Conservation (phyloP, 148 eudicot genomes). For the Dianthus caryophyllus region DNA sequence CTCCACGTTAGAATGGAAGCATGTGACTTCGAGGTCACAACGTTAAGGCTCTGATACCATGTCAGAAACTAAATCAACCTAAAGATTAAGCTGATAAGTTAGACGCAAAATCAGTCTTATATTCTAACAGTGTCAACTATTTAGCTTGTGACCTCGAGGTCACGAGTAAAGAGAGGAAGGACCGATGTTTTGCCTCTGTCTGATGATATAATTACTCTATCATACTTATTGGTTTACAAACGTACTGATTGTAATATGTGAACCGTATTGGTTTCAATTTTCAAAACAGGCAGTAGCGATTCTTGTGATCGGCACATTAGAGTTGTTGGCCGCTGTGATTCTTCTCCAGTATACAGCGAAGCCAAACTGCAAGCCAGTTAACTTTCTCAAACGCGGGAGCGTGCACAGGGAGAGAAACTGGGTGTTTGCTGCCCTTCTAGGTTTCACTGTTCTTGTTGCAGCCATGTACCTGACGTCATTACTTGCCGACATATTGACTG, state of each 20-base stretch:
- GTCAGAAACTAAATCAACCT: too few species aligned
- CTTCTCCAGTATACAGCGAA: conserved; percentile 48
- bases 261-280: conserved; percentile 4
- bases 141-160: too few species aligned
- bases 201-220: neutral
- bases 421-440: conserved; percentile 56
- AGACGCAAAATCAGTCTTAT: too few species aligned
- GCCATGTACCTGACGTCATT: conserved; percentile 48
- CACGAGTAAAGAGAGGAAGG: too few species aligned
- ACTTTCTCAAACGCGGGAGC: conserved; percentile 38
- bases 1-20: too few species aligned
- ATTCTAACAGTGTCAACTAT: too few species aligned
- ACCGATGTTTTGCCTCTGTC: too few species aligned
- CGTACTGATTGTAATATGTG: conserved; percentile 7
- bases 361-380: conserved; percentile 36
- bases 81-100: too few species aligned
- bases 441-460: conserved; percentile 52
- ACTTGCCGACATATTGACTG: conserved; percentile 52
- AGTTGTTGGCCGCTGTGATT: conserved; percentile 45
- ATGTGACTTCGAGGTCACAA: too few species aligned
- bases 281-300: conserved; percentile 50
- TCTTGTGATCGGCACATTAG: conserved; percentile 53
- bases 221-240: neutral
- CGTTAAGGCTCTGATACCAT: too few species aligned
- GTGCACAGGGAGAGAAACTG: conserved; percentile 48